Base-by-base conservation (phyloP, 495 filamentous ascomycete species). In the Halenospora varia region DNA sequence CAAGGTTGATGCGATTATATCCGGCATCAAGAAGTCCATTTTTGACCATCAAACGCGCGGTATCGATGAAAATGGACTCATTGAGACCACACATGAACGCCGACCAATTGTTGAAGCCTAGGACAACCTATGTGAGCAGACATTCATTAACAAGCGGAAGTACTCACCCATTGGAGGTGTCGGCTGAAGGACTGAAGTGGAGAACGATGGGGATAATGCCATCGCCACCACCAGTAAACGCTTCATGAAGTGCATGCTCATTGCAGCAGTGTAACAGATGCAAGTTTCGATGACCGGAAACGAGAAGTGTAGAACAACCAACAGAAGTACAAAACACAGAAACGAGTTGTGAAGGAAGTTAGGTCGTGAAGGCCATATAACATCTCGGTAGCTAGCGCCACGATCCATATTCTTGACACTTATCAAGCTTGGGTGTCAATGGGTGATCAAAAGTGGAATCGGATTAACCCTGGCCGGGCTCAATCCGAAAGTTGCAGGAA, bases 1-100 rank as follows among this genome's bases (percentile, higher is more conserved):
- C 81, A 2, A 84, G 62, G n/a, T 80, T 74, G 47, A 84, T 68
- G 58, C 82, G 80, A 15, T 83, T 67, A 62, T 84, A 84, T 10
- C 81, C 80, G 3, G 77, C 65, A 63, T 79, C 79, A 23, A 69
- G 61, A 17, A 84, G 66, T 10, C 81, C 79, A 25, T 68, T 68
- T n/a, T 76, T 66, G 17, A 78, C 71, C 56, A 84, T 77, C 9
- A 62, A 61, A 29, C 75, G 46, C 1, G 80, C 77, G 8, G 79
- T 77, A 9, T 63, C 64, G n/a, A 79, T 62, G 39, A 82, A 63
- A 25, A 80, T 48, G 9, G 69, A 70, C 57, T 80, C 78, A 48
- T 70, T 60, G 23, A 64, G 50, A 22, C 51, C 62, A 57, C 62
- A 64, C 53, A 53, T 55, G 51, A 79, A 78, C 11, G 75, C 74